Evolutionary conservation across 441 rosid genomes (phyloP).

Genomic region (Erodium chrysanthum): DNA sequence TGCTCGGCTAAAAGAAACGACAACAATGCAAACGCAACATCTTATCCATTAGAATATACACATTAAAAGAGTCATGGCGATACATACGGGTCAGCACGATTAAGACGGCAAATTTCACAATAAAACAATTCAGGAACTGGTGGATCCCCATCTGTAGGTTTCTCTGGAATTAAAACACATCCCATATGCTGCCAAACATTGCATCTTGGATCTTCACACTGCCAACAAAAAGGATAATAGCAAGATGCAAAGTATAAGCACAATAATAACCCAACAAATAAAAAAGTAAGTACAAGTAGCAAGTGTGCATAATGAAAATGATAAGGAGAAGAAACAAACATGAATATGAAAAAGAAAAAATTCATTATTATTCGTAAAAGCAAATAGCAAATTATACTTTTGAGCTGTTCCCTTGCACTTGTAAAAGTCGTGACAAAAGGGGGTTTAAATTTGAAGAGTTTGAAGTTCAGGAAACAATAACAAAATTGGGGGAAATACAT

Average conservation of each 20-base stretch:
- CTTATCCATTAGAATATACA: neutral
- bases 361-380: no score
- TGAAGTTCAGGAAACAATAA: neutral
- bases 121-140: constrained; percentile 67
- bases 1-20: neutral
- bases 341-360: neutral
- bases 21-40: neutral
- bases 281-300: neutral
- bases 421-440: neutral
- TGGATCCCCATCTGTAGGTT: constrained; percentile 53
- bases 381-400: no score
- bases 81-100: constrained; percentile 94
- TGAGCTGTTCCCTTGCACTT: no score
- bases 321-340: neutral
- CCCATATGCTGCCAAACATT: constrained; percentile 75
- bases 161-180: constrained; percentile 77
- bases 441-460: neutral
- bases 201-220: constrained; percentile 85
- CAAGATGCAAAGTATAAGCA: constrained; percentile 6
- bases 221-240: constrained; percentile 19
- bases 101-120: constrained; percentile 87
- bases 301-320: neutral
- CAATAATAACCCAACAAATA: neutral
- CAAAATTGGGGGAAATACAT: no score
- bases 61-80: constrained; percentile 3